Base-by-base conservation (phyloP, 2,329 filamentous ascomycete genomes). In the Volutella citrinella region DNA sequence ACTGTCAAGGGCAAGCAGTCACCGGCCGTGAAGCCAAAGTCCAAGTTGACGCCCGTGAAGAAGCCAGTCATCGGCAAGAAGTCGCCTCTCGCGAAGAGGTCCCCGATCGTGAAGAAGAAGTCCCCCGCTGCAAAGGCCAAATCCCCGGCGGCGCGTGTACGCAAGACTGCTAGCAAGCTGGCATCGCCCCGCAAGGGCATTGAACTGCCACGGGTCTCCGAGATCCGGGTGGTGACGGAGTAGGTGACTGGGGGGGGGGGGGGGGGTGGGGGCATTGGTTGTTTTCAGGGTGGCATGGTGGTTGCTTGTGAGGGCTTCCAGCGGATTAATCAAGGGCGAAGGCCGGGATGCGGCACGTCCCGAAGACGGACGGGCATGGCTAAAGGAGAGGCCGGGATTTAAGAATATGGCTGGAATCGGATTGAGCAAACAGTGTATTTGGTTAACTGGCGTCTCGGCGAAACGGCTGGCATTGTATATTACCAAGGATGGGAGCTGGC, bases 171-270 rank as follows among this genome's bases (percentile, higher is more conserved):
- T 16, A 28, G 28, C 14, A 43, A 43, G 19, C 30, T 20, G 6
- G 35, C 36, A 4, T 43, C 47, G 12, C 45, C 51, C 15, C 45
- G 47, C 27, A 44, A 45, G 30, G 47, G 39, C 14, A 17, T 54
- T 11, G 43, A 51, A 12, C 23, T 52, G 18, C 32, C 41, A 12
- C 45, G 49, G 14, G 40, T 37, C 24, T 27, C 32, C 4, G 45
- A 52, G 35, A 54, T 54, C 13, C 35, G 39, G 8, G 45, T 54
- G 29, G 40, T 51, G 25, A 38, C 39, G 33, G 22, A 35, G 28
- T 45, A 45, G 21, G 27, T 13, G 12, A 16, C n/a, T n/a, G n/a
- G 23, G 19, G 39, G 29, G 22, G 23, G 24, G 42, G 32, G 34
- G 20, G 33, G 14, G 10, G 33, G 7, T 42, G 31, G 20, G 27